Conservation (phyloP, 1,139 yeast species). For the Blastobotrys serpentis region DNA sequence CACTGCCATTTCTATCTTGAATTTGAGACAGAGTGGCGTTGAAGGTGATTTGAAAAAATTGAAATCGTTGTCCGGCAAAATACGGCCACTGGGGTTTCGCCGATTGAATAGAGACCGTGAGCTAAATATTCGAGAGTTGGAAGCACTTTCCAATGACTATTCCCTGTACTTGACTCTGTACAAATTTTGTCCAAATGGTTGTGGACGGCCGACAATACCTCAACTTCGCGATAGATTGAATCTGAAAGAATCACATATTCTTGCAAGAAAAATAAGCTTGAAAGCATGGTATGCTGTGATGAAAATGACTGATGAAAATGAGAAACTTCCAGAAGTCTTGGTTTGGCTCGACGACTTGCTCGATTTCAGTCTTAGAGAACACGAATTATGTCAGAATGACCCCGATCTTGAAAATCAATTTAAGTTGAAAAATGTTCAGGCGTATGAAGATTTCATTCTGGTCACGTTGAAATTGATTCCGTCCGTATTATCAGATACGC, state of each 20-base stretch:
- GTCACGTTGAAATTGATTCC: conserved; percentile 8
- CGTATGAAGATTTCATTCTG: conserved; percentile 20
- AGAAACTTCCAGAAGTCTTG: conserved; percentile 15
- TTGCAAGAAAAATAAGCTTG: conserved; percentile 21
- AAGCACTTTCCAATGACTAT: conserved; percentile 25
- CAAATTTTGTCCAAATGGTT: conserved; percentile 14
- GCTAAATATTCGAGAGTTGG: conserved; percentile 21
- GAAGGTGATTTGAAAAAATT: conserved; percentile 7
- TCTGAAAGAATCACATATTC: conserved; percentile 25
- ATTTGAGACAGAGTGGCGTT: conserved; percentile 1
- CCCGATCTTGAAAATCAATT: conserved; percentile 12
- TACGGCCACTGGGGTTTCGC: conserved; percentile 23
- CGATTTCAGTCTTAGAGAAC: conserved; percentile 19
- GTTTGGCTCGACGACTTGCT: conserved; percentile 24
- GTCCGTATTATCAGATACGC: conserved; percentile 9
- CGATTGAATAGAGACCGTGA: conserved; percentile 19
- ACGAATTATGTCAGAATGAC: conserved; percentile 13
- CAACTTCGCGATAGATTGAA: conserved; percentile 22
- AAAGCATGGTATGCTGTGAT: conserved; percentile 22
- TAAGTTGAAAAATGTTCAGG: conserved; percentile 16
- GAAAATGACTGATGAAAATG: conserved; percentile 17
- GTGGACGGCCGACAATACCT: conserved; percentile 22
- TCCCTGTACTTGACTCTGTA: conserved; percentile 21
- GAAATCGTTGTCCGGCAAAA: conserved; percentile 20
- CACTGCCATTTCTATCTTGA: conserved; percentile 17